These are phyloP conservation scores for Xanthoceras sorbifolium DNA, from an alignment of 345 rosid species.

Conservation along the genomic window DNA sequence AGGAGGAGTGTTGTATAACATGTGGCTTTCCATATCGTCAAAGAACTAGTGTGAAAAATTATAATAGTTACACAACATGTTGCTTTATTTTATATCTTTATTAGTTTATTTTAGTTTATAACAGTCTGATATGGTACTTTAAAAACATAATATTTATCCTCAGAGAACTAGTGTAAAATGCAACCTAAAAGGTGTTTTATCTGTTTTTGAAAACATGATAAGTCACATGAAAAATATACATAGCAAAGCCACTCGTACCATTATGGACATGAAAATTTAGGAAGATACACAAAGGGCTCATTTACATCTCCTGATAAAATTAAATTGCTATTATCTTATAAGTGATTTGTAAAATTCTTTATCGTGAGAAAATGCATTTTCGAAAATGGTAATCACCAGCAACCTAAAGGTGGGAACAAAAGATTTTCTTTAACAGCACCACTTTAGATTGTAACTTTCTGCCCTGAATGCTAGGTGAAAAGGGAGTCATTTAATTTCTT, in stretches of 20 bases:
- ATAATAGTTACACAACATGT: too few species aligned
- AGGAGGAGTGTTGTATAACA: neutral
- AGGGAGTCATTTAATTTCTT: conserved; percentile 4
- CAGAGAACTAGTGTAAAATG: neutral
- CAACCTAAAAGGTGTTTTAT: neutral
- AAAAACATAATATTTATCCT: too few species aligned
- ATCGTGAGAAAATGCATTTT: neutral
- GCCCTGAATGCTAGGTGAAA: neutral
- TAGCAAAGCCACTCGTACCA: neutral
- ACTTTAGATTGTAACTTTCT: neutral
- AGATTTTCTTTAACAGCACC: neutral
- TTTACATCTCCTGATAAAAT: neutral
- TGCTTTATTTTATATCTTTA: too few species aligned
- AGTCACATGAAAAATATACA: neutral
- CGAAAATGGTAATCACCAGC: neutral
- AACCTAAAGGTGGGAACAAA: neutral
- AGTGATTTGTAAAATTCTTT: neutral
- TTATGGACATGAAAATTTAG: neutral
- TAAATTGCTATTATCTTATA: neutral
- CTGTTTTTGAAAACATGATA: neutral
- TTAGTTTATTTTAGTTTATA: too few species aligned
- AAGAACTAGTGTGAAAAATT: too few species aligned
- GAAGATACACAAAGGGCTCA: neutral
- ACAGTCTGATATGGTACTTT: too few species aligned
- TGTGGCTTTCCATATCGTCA: neutral